Percentiles rank a stretch among this genome's conserved stretches.
These are phyloP conservation scores for Colletotrichum somersetense DNA, from an alignment of 2,329 filamentous ascomycete genomes.

Conservation along the genomic window DNA sequence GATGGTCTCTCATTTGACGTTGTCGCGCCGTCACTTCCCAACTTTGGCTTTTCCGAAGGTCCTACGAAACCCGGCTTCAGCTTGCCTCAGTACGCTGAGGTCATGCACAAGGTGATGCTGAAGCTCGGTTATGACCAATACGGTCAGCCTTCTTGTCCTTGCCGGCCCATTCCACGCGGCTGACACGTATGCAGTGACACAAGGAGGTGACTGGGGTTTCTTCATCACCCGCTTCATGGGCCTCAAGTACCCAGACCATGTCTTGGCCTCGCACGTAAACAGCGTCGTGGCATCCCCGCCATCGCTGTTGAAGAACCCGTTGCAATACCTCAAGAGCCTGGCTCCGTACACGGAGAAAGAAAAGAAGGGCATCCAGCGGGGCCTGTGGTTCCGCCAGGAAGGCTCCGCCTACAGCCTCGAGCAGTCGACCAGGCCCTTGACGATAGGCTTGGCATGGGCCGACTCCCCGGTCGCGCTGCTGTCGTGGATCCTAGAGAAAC, in stretches of 20 bases:
- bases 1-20: slow-evolving; percentile 64
- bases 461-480: slow-evolving; percentile 79
- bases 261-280: slow-evolving; percentile 74
- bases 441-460: slow-evolving; percentile 75
- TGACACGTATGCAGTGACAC: slow-evolving; percentile 55
- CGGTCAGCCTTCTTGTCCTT: slow-evolving; percentile 48
- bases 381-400: slow-evolving; percentile 68
- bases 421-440: slow-evolving; percentile 79
- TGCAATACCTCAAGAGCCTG: slow-evolving; percentile 68
- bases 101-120: slow-evolving; percentile 76
- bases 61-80: slow-evolving; percentile 49
- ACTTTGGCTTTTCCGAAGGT: slow-evolving; percentile 63
- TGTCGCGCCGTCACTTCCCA: slow-evolving; percentile 69
- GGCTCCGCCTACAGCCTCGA: slow-evolving; percentile 70
- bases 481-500: slow-evolving; percentile 85
- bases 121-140: slow-evolving; percentile 75
- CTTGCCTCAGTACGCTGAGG: slow-evolving; percentile 60
- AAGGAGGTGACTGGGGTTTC: slow-evolving; percentile 80
- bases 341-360: slow-evolving; percentile 67
- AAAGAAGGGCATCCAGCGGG: slow-evolving; percentile 63
- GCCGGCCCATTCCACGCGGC: background rate
- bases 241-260: slow-evolving; percentile 67
- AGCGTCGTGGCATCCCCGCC: slow-evolving; percentile 62
- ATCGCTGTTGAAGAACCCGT: slow-evolving; percentile 63
- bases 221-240: slow-evolving; percentile 74